Evolutionary conservation across 805 yeast species (phyloP).

Genomic region (Grigorovia transvaalensis): DNA sequence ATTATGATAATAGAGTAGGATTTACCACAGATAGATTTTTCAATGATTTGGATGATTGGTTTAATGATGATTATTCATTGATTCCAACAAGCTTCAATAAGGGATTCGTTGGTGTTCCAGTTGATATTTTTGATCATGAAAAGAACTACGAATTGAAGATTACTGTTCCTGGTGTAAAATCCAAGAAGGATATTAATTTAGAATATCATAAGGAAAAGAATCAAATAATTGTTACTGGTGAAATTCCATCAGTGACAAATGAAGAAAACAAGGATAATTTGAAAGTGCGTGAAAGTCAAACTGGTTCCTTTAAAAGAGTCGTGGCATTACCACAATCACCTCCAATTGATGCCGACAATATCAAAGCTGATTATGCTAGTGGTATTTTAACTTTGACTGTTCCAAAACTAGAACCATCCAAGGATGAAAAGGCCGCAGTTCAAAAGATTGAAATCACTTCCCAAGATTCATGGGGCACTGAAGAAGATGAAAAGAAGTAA

Average conservation of each 20-base stretch:
- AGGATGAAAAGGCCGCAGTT: conserved; percentile 15
- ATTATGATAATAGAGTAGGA: neutral
- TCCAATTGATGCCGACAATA: conserved; percentile 34
- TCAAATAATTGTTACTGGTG: conserved; percentile 36
- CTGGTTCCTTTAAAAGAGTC: conserved; percentile 36
- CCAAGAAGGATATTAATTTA: conserved; percentile 33
- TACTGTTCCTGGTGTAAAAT: conserved; percentile 39
- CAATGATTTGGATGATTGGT: conserved; percentile 13
- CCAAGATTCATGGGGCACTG: conserved; percentile 17
- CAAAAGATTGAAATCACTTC: conserved; percentile 25
- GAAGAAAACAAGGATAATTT: conserved; percentile 17
- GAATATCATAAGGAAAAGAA: conserved; percentile 39
- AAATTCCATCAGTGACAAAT: conserved; percentile 23
- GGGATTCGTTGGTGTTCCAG: conserved; percentile 32
- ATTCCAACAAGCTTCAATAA: conserved; percentile 17
- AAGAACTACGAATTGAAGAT: conserved; percentile 33
- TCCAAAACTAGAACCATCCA: conserved; percentile 30
- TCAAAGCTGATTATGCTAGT: conserved; percentile 36
- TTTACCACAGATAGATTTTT: conserved; percentile 2
- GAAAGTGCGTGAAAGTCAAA: conserved; percentile 28
- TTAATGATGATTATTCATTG: conserved; percentile 20
- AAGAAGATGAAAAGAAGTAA: neutral
- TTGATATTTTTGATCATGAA: conserved; percentile 38
- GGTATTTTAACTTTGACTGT: conserved; percentile 36
- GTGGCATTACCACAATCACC: conserved; percentile 31